A percentile compares a stretch with the other conserved stretches of the same genome.
These are phyloP conservation scores for Aspergillus latus DNA, from an alignment of 2,329 filamentous ascomycete species.

Conservation along the genomic window DNA sequence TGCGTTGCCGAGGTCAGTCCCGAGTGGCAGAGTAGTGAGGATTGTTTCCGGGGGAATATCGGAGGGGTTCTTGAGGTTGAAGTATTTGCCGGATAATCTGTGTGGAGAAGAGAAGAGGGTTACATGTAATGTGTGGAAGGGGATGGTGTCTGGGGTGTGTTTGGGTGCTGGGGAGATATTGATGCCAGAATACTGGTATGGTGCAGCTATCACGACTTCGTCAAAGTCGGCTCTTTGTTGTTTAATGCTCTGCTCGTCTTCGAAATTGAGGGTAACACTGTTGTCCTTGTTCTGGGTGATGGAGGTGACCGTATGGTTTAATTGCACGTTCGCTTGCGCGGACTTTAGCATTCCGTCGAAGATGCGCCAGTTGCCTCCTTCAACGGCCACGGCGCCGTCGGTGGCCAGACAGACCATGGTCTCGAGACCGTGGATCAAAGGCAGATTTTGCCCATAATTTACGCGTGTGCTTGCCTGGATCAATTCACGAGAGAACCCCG, in stretches of 20 bases:
- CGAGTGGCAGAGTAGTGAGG: slow-evolving; percentile 73
- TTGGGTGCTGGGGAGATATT: slow-evolving; percentile 45
- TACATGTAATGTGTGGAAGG: slow-evolving; percentile 83
- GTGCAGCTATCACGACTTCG: slow-evolving; percentile 77
- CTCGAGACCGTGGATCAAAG: slow-evolving; percentile 82
- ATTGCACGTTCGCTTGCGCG: slow-evolving; percentile 60
- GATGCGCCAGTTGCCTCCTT: slow-evolving; percentile 91
- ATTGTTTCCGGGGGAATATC: slow-evolving; percentile 67
- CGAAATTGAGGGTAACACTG: slow-evolving; percentile 47
- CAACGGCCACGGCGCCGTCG: slow-evolving; percentile 74
- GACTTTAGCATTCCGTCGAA: slow-evolving; percentile 76
- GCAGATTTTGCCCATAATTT: slow-evolving; percentile 89
- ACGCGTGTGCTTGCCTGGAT: slow-evolving; percentile 89
- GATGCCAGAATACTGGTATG: slow-evolving; percentile 78
- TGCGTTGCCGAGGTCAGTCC: slow-evolving; percentile 41
- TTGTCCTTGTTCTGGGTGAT: slow-evolving; percentile 50
- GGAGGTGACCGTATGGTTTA: slow-evolving; percentile 67
- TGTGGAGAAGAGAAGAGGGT: slow-evolving; percentile 82
- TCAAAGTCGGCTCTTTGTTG: slow-evolving; percentile 58
- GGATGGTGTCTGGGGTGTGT: slow-evolving; percentile 69
- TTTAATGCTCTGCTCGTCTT: slow-evolving; percentile 11
- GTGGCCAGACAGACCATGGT: slow-evolving; percentile 91
- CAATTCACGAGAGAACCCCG: slow-evolving; percentile 72
- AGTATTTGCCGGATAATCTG: slow-evolving; percentile 69
- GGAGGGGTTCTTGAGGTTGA: slow-evolving; percentile 58